Conservation (phyloP, 1,284 basidiomycete species). For the Athelia sp. region DNA sequence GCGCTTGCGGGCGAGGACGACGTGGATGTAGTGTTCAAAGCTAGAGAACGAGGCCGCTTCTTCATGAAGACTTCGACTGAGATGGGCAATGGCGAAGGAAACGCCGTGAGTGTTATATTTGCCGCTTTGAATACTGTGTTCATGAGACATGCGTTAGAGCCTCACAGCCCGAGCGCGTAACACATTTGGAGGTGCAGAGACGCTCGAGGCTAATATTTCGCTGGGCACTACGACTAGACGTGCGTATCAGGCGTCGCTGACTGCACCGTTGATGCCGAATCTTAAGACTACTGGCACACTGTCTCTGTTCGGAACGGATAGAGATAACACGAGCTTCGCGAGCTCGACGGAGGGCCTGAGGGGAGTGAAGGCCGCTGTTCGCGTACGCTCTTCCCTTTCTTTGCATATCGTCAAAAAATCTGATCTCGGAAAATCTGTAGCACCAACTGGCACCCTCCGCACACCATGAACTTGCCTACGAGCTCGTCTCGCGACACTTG, state of each 20-base stretch:
- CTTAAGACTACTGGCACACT: constrained; percentile 62
- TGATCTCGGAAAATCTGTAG: background rate
- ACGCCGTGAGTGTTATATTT: constrained; percentile 58
- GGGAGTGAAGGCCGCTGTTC: constrained; percentile 61
- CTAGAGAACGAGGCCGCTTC: constrained; percentile 75
- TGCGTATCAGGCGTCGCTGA: constrained; percentile 69
- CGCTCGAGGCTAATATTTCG: constrained; percentile 78
- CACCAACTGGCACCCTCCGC: background rate
- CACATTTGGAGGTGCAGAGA: constrained; percentile 89
- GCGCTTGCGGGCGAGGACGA: constrained; percentile 58
- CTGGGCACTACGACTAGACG: constrained; percentile 87
- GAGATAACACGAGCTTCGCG: constrained; percentile 67
- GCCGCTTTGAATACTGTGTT: constrained; percentile 6
- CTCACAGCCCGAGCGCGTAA: constrained; percentile 81
- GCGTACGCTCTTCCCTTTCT: constrained; percentile 46
- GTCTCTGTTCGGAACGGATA: constrained; percentile 56
- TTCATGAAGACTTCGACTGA: constrained; percentile 89
- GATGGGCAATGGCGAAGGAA: constrained; percentile 92
- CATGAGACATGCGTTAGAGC: constrained; percentile 41
- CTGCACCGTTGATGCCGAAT: constrained; percentile 51
- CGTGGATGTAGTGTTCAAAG: constrained; percentile 82
- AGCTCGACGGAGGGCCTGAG: constrained; percentile 66
- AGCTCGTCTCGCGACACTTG: constrained; percentile 75
- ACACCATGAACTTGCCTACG: constrained; percentile 74
- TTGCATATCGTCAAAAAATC: no score